Conservation (phyloP, 306 rosid species). For the Prunus salicina region DNA sequence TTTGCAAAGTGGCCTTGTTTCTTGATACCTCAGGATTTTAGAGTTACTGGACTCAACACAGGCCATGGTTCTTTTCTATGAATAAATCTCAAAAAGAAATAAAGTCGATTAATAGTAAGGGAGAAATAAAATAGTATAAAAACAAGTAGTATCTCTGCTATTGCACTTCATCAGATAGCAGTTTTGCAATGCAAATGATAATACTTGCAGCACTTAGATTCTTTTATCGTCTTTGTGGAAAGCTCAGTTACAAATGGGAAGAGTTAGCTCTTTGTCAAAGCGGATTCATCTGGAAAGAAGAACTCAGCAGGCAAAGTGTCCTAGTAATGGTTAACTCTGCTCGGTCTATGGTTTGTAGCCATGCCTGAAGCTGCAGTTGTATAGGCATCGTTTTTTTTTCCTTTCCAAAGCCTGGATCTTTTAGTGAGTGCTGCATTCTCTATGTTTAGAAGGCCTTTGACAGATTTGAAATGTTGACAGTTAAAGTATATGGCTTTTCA, state of each 20-base stretch:
- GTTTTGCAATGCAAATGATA: neutral
- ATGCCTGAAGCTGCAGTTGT: neutral
- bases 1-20: neutral
- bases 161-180: neutral
- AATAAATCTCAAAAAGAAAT: neutral
- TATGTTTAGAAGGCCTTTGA: neutral
- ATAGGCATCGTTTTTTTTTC: neutral
- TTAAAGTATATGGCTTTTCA: neutral
- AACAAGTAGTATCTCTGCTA: neutral
- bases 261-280: neutral
- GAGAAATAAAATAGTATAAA: neutral
- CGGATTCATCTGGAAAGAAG: neutral
- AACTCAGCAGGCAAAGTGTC: neutral
- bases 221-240: neutral
- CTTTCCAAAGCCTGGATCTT: neutral
- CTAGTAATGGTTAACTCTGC: neutral
- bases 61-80: neutral
- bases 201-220: neutral
- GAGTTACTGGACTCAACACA: neutral
- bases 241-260: neutral
- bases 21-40: neutral
- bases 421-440: neutral
- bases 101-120: neutral
- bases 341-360: no score
- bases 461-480: neutral